A percentile compares a stretch with the other conserved stretches of the same genome.
Evolutionary conservation across 495 filamentous ascomycete species (phyloP).

Genomic region (Talaromyces stipitatus): DNA sequence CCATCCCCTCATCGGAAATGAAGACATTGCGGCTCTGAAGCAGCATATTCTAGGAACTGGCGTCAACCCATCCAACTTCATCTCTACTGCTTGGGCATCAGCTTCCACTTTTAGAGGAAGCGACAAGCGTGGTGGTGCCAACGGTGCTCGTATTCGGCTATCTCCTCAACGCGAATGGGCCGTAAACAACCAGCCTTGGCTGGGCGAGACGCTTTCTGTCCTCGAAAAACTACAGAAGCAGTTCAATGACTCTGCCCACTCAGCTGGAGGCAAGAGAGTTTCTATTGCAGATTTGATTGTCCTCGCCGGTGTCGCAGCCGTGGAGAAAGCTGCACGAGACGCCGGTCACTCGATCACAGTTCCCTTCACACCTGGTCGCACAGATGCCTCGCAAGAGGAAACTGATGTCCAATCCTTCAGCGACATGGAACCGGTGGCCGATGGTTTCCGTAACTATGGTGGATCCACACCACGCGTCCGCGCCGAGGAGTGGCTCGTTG

Average conservation of each 20-base stretch:
- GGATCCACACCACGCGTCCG: conserved; percentile 46
- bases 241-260: conserved; percentile 46
- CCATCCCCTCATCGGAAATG: conserved; percentile 47
- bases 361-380: conserved; percentile 39
- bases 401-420: conserved; percentile 56
- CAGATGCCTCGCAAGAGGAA: conserved; percentile 52
- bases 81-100: conserved; percentile 59
- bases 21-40: conserved; percentile 55
- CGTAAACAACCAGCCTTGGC: conserved; percentile 56
- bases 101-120: conserved; percentile 65
- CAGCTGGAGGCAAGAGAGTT: conserved; percentile 52
- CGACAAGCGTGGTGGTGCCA: conserved; percentile 72
- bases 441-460: conserved; percentile 73
- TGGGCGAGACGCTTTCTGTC: conserved; percentile 46
- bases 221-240: conserved; percentile 54
- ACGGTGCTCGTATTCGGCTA: conserved; percentile 67
- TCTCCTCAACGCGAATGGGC: conserved; percentile 59
- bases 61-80: conserved; percentile 45
- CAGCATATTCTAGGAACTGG: conserved; percentile 52
- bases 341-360: conserved; percentile 24
- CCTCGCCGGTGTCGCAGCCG: conserved; percentile 43
- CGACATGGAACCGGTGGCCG: conserved; percentile 52
- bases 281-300: conserved; percentile 68
- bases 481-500: conserved; percentile 59
- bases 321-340: conserved; percentile 32